Conservation (phyloP, 2,329 filamentous ascomycete genomes). For the Mycosphaerelloides madeirae region DNA sequence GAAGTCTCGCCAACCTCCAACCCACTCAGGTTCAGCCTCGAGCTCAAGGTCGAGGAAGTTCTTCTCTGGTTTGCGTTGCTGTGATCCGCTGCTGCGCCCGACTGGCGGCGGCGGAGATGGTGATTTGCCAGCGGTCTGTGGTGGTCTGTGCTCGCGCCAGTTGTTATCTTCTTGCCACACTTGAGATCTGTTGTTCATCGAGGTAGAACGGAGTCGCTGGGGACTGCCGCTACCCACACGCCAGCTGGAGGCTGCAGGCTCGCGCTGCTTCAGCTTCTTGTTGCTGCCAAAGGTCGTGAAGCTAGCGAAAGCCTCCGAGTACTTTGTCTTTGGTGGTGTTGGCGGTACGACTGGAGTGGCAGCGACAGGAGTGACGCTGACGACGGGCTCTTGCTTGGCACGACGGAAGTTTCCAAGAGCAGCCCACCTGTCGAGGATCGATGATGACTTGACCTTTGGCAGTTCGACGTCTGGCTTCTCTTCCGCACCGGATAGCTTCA, state of each 20-base stretch:
- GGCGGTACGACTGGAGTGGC: conserved; percentile 27
- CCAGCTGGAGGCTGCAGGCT: conserved; percentile 28
- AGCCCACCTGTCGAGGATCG: conserved; percentile 77
- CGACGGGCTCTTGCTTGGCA: conserved; percentile 50
- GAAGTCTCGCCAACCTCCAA: conserved; percentile 72
- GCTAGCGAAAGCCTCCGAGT: conserved; percentile 29
- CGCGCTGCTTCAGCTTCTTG: conserved; percentile 30
- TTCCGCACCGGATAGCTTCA: conserved; percentile 30
- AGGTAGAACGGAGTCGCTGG: conserved; percentile 28
- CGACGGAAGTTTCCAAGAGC: conserved; percentile 79
- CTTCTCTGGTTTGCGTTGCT: conserved; percentile 25
- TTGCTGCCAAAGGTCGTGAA: conserved; percentile 31
- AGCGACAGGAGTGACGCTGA: conserved; percentile 32
- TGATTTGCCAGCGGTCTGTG: conserved; percentile 12
- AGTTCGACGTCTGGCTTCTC: conserved; percentile 49
- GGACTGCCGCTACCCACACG: conserved; percentile 28
- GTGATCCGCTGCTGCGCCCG: conserved; percentile 10
- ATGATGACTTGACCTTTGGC: conserved; percentile 54
- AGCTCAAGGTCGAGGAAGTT: conserved; percentile 34
- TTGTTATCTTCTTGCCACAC: conserved; percentile 45
- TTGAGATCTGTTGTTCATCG: conserved; percentile 35
- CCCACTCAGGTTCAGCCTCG: conserved; percentile 77
- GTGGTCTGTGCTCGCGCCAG: conserved; percentile 44
- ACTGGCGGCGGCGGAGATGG: conserved; percentile 15
- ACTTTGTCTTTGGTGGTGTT: conserved; percentile 29